Conservation (phyloP, 208 protist species). For the Acanthamoeba sp. region DNA sequence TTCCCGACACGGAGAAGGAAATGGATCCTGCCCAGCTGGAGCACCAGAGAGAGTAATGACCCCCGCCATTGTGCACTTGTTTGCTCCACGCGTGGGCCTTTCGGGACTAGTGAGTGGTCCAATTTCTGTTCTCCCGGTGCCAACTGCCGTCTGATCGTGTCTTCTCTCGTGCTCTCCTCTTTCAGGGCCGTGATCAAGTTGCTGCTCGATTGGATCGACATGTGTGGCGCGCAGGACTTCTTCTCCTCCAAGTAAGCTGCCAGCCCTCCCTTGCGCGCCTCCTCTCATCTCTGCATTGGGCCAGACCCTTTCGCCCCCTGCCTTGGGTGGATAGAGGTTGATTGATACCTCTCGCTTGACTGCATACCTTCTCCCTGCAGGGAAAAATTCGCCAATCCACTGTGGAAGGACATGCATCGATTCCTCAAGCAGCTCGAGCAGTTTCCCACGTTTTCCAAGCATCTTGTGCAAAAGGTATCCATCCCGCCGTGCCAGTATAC, state of each 20-base stretch:
- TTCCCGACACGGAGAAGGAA: neutral
- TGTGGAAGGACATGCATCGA: slow-evolving; percentile 59
- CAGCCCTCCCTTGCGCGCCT: neutral
- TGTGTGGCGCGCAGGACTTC: slow-evolving; percentile 31
- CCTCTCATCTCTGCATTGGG: no score
- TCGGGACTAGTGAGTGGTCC: no score
- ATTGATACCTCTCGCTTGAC: no score
- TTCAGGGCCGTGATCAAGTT: slow-evolving; percentile 62
- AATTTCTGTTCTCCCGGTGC: neutral
- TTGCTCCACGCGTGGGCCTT: no score
- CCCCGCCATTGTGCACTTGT: neutral
- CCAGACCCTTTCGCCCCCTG: no score
- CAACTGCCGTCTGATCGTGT: neutral
- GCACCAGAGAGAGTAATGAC: neutral
- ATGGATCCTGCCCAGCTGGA: neutral
- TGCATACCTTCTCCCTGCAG: neutral
- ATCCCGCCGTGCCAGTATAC: no score
- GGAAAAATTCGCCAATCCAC: slow-evolving; percentile 57
- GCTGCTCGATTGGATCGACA: slow-evolving; percentile 47
- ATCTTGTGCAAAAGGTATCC: slow-evolving; percentile 30
- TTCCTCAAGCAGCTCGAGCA: slow-evolving; percentile 39
- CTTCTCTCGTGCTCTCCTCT: neutral
- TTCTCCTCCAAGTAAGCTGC: slow-evolving; percentile 35
- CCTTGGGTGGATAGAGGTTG: no score
- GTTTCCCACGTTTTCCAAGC: slow-evolving; percentile 12